Conservation (phyloP, 2,329 filamentous ascomycete species). For the Sporothrix pallida region DNA sequence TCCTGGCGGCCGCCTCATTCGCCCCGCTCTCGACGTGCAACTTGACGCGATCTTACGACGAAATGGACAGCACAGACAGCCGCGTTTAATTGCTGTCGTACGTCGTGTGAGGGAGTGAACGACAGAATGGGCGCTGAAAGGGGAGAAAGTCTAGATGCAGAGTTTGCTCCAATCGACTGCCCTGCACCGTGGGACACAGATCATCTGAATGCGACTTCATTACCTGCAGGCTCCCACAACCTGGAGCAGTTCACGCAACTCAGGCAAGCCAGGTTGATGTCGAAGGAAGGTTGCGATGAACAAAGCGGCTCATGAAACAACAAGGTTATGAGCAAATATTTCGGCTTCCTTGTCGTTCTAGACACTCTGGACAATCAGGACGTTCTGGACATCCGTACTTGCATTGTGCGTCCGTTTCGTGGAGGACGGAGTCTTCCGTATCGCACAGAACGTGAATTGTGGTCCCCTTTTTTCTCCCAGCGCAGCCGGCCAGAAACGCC, state of each 20-base stretch:
- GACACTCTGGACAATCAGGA: too few relatives aligned
- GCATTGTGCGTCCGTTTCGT: not conserved
- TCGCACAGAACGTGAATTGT: not conserved
- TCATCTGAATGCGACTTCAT: constrained; percentile 19
- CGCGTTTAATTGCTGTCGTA: constrained; percentile 21
- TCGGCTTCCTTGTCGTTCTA: not conserved
- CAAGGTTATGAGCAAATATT: not conserved
- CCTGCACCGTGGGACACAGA: not conserved
- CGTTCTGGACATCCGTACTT: too few relatives aligned
- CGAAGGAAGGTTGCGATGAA: too few relatives aligned
- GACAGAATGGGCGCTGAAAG: not conserved
- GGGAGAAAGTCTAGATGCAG: not conserved
- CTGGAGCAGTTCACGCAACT: too few relatives aligned
- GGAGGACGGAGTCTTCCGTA: not conserved
- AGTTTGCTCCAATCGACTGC: not conserved
- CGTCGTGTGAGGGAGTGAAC: not conserved
- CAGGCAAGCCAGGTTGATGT: not conserved
- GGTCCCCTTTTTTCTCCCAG: not conserved
- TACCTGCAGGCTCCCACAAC: constrained; percentile 3
- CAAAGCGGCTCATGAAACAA: constrained; percentile 8
- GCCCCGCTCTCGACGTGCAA: constrained; percentile 3
- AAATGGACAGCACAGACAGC: not conserved
- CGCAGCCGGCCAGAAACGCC: not conserved
- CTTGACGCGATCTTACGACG: constrained; percentile 22
- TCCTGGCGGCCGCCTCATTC: not conserved